Base-by-base conservation (phyloP, 148 eudicot species). In the Euryodendron excelsum region DNA sequence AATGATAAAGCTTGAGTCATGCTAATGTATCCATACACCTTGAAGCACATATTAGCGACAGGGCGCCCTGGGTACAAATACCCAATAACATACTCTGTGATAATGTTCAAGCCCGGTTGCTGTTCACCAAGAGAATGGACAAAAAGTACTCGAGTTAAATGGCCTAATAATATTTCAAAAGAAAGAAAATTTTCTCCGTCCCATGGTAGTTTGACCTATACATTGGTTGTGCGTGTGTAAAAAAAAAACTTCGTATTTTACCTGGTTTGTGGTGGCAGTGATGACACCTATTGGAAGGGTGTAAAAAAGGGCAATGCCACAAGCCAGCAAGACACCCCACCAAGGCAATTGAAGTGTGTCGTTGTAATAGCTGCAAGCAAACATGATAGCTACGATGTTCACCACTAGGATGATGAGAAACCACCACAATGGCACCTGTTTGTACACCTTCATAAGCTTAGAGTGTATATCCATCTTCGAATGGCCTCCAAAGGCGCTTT, bases 221-320 rank as follows among this genome's bases (percentile, higher is more conserved):
- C 23, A 13, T 28, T 61, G 10, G 34, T 15, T 61, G 44, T 39
- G 55, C 13, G 13, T 1, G 4, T 17, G 2, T 5, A 17, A 33
- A 5, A 1, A 15, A 18, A 3, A 15, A n/a, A 1, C 28, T 25
- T 65, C 12, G 23, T 27, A 30, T 7, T 69, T 33, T 69, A 90
- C 97, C 94, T 87, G 96, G 77, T 94, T 94, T 75, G 96, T 94
- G 69, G 96, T 94, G 73, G 96, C 94, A 30, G 53, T 30, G 66
- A 94, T 93, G 78, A 90, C 52, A 13, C 98, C 94, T 25, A 94
- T 88, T 1, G 98, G 98, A 37, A 94, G 91, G n/a, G 96, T 94
- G 88, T 86, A 94, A 23, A 83, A 27, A 47, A 91, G 66, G 18
- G 98, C 88, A 21, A 91, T 37, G 8, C 64, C 85, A 30, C 94